Percentiles rank a stretch among this genome's conserved stretches.
Evolutionary conservation across 1,284 basidiomycete species (phyloP).

Genomic region (Apiotrichum sp.): DNA sequence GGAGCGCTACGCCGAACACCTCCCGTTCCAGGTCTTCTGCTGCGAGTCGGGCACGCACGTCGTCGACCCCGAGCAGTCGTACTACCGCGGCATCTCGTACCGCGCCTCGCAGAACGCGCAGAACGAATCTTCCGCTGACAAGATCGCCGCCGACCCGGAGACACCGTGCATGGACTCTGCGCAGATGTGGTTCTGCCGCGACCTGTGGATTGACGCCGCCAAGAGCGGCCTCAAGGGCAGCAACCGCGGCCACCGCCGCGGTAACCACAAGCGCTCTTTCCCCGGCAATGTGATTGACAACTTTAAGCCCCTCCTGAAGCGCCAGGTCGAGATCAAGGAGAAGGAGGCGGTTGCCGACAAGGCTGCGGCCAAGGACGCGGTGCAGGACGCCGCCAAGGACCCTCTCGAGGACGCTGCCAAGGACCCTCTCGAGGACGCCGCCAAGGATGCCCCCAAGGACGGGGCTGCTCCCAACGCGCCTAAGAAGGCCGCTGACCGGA

Average conservation of each 20-base stretch:
- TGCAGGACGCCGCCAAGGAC: too few relatives aligned
- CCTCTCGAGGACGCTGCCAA: too few relatives aligned
- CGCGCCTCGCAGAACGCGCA: slow-evolving; percentile 70
- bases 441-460: not conserved
- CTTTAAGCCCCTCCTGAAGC: slow-evolving; percentile 23
- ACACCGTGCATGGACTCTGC: slow-evolving; percentile 84
- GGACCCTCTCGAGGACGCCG: not conserved
- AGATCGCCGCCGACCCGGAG: slow-evolving; percentile 60
- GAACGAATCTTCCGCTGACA: slow-evolving; percentile 58
- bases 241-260: slow-evolving; percentile 2
- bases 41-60: slow-evolving; percentile 94
- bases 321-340: slow-evolving; percentile 9
- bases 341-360: not conserved
- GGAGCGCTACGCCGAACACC: slow-evolving; percentile 74
- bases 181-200: slow-evolving; percentile 92
- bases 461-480: not conserved
- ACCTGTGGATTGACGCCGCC: slow-evolving; percentile 81
- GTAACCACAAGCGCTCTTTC: slow-evolving; percentile 24
- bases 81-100: slow-evolving; percentile 79
- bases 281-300: slow-evolving; percentile 24
- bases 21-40: slow-evolving; percentile 95
- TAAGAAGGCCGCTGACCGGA: not conserved
- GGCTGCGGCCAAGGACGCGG: slow-evolving; percentile 1
- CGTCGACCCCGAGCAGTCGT: slow-evolving; percentile 85
- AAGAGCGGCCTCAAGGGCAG: slow-evolving; percentile 56